Evolutionary conservation across 257 asterid species (phyloP).

Genomic region (Ballota nigra): DNA sequence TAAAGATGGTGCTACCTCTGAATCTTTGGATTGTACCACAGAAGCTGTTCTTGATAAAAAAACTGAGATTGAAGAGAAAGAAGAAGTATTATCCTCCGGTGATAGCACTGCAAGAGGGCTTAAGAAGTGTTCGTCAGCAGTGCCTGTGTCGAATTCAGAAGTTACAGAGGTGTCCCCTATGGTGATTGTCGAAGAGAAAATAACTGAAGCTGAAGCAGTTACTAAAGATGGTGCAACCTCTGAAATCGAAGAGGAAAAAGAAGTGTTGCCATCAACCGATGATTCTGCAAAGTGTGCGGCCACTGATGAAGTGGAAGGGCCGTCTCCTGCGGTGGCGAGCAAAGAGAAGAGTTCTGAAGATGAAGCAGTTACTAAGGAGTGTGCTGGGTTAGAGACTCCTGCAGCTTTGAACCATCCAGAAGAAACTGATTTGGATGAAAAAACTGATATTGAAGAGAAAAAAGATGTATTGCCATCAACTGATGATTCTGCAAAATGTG

Average conservation of each 20-base stretch:
- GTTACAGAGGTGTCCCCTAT: neutral
- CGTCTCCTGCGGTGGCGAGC: conserved; percentile 6
- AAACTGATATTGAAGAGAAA: neutral
- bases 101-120: too few relatives aligned
- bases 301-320: neutral
- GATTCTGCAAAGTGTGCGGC: neutral
- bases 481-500: neutral
- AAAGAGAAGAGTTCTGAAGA: conserved; percentile 24
- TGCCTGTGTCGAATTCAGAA: neutral
- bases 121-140: conserved; percentile 7
- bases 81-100: too few relatives aligned
- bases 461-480: neutral
- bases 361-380: conserved; percentile 16
- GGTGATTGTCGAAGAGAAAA: conserved; percentile 28
- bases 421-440: neutral
- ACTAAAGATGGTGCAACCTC: conserved; percentile 12
- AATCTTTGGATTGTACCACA: neutral
- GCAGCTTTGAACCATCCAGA: neutral
- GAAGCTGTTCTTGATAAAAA: neutral
- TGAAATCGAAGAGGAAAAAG: neutral
- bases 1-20: conserved; percentile 7
- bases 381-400: neutral
- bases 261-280: neutral
- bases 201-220: conserved; percentile 22
- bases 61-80: neutral